Percentiles rank a stretch among this genome's conserved stretches.
Conservation (phyloP, 768 basidiomycete genomes). For the Tulasnella sp. region DNA sequence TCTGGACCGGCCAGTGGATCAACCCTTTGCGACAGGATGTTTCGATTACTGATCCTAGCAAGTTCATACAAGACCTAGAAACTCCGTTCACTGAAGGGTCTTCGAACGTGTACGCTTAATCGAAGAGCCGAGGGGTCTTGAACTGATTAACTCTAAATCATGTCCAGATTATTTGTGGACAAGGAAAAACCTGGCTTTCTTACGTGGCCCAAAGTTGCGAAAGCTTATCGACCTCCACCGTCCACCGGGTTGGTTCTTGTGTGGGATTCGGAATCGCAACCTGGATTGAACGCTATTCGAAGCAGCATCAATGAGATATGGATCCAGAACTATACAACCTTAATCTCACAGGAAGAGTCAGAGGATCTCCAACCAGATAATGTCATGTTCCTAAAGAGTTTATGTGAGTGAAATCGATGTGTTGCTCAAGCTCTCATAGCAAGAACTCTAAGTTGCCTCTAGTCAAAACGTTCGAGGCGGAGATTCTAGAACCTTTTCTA, state of each 20-base stretch:
- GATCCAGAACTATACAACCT: constrained; percentile 44
- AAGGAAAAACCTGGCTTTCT: constrained; percentile 70
- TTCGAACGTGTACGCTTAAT: background rate
- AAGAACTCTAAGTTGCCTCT: background rate
- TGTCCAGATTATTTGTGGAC: constrained; percentile 43
- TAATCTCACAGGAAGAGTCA: constrained; percentile 75
- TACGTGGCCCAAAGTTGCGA: constrained; percentile 52
- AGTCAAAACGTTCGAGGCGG: constrained; percentile 59
- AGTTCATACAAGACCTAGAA: constrained; percentile 39
- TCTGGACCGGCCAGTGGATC: constrained; percentile 64
- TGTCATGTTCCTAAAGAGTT: constrained; percentile 36
- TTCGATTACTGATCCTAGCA: constrained; percentile 34
- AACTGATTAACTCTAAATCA: constrained; percentile 20
- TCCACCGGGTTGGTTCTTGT: constrained; percentile 29
- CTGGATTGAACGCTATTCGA: constrained; percentile 40
- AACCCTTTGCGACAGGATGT: constrained; percentile 47
- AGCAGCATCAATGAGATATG: constrained; percentile 41
- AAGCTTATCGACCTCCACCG: constrained; percentile 40
- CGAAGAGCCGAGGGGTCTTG: background rate
- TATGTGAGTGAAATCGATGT: constrained; percentile 29
- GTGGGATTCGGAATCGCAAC: constrained; percentile 46
- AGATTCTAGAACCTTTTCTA: constrained; percentile 41
- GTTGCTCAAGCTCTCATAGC: background rate
- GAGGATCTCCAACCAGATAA: constrained; percentile 47
- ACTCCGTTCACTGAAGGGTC: constrained; percentile 25